phyloP scores from a whole-genome alignment of 1,139 yeast species.

The Zygosaccharomyces sapae region DNA sequence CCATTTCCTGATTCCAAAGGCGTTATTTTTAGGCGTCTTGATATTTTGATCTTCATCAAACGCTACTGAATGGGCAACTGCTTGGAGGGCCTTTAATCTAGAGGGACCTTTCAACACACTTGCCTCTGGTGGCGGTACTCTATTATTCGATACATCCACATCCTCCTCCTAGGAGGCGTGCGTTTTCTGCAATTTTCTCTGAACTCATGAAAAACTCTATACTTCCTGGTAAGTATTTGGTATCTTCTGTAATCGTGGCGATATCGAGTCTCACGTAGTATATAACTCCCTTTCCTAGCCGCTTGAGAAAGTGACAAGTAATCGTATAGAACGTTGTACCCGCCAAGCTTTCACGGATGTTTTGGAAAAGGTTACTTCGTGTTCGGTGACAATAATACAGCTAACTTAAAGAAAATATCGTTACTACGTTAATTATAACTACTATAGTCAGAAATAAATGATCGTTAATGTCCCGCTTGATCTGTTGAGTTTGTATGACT shows the following conservation, averaged over 20 bases:
- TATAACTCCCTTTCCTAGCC: background rate
- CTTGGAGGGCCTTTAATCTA: slow-evolving; percentile 18
- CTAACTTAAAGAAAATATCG: too few species aligned
- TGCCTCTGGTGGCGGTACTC: slow-evolving; percentile 26
- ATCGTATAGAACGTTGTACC: slow-evolving; percentile 1
- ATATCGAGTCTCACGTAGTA: background rate
- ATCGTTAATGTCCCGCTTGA: too few species aligned
- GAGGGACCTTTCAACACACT: slow-evolving; percentile 14
- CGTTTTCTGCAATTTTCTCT: slow-evolving; percentile 12
- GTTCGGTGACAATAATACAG: background rate
- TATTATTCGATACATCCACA: slow-evolving; percentile 8
- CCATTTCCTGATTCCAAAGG: slow-evolving; percentile 12
- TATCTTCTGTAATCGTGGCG: too few species aligned
- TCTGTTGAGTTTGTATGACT: slow-evolving; percentile 18
- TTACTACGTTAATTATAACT: too few species aligned
- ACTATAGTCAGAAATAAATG: too few species aligned
- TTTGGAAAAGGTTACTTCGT: background rate
- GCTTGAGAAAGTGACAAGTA: background rate
- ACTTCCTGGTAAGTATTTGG: background rate
- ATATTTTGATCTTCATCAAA: slow-evolving; percentile 9
- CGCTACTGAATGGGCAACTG: slow-evolving; percentile 17
- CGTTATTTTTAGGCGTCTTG: slow-evolving; percentile 3
- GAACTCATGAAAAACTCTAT: slow-evolving; percentile 6
- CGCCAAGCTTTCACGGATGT: slow-evolving; percentile 1
- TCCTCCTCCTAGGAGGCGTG: slow-evolving; percentile 9